A percentile compares a stretch with the other conserved stretches of the same genome.
These are phyloP conservation scores for Grosmannia serpens DNA, from an alignment of 2,329 filamentous ascomycete genomes.

Conservation along the genomic window DNA sequence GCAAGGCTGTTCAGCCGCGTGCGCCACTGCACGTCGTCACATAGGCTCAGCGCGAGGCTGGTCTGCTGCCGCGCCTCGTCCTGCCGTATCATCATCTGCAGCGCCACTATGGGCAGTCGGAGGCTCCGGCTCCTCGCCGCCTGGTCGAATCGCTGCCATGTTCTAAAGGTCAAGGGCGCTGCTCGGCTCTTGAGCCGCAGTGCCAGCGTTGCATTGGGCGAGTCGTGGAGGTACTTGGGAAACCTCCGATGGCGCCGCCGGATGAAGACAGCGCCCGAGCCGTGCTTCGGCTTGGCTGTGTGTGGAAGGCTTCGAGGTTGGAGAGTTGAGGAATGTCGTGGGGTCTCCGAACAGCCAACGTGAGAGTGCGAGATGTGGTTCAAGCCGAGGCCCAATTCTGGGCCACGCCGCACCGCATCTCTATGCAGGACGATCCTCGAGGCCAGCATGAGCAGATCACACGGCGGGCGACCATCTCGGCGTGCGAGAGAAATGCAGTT, in stretches of 20 bases:
- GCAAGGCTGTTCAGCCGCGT: constrained; percentile 19
- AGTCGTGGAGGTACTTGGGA: constrained; percentile 10
- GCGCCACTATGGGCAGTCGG: constrained; percentile 15
- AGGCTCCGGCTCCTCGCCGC: constrained; percentile 14
- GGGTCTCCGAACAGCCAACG: too few species aligned
- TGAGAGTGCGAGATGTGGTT: neutral
- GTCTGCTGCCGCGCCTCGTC: constrained; percentile 13
- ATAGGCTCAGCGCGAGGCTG: constrained; percentile 12
- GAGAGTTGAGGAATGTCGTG: neutral
- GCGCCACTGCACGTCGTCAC: constrained; percentile 18
- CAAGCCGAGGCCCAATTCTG: neutral
- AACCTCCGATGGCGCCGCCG: neutral
- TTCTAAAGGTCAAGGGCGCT: constrained; percentile 6
- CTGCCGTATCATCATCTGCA: constrained; percentile 15
- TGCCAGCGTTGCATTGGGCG: constrained; percentile 11
- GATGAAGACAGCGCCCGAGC: neutral
- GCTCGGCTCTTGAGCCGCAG: constrained; percentile 9
- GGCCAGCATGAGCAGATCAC: constrained; percentile 13
- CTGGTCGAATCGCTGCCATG: constrained; percentile 10
- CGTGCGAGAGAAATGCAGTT: neutral
- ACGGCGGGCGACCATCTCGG: constrained; percentile 14
- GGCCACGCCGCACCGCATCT: constrained; percentile 7
- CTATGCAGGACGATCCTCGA: constrained; percentile 13
- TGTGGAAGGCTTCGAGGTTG: neutral
- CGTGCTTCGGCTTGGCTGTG: neutral